These are phyloP conservation scores for Saturnispora sekii DNA, from an alignment of 805 yeast species.

Conservation along the genomic window DNA sequence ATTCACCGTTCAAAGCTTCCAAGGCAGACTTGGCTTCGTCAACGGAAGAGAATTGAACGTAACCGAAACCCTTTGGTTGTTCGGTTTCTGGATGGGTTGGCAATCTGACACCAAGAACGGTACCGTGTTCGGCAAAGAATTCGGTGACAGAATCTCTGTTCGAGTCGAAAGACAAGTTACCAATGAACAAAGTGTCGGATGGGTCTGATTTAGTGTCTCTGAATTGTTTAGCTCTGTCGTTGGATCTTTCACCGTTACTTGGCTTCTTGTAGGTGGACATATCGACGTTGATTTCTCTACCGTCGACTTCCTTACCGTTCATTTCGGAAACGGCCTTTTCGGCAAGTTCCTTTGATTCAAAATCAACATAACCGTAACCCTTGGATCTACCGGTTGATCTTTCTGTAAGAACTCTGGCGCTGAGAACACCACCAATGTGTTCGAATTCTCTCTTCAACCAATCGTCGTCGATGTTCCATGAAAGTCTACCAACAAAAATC, in stretches of 20 bases:
- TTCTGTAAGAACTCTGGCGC: constrained; percentile 92
- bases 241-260: constrained; percentile 39
- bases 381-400: constrained; percentile 77
- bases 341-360: constrained; percentile 65
- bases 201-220: constrained; percentile 91
- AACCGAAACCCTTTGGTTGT: constrained; percentile 98
- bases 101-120: constrained; percentile 79
- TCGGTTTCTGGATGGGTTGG: constrained; percentile 99
- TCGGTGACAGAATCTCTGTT: constrained; percentile 70
- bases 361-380: constrained; percentile 98
- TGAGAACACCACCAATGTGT: constrained; percentile 64
- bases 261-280: constrained; percentile 69
- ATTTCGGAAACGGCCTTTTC: constrained; percentile 74
- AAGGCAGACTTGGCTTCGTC: constrained; percentile 89
- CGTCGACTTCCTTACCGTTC: constrained; percentile 94
- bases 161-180: constrained; percentile 89
- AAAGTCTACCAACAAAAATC: constrained; percentile 90
- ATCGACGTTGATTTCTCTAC: constrained; percentile 92
- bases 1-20: constrained; percentile 80
- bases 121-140: constrained; percentile 69
- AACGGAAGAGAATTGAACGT: constrained; percentile 78
- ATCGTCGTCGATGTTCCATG: constrained; percentile 95
- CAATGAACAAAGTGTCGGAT: constrained; percentile 91
- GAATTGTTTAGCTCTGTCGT: constrained; percentile 76
- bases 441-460: constrained; percentile 88